Evolutionary conservation across 148 eudicot species (phyloP).

Genomic region (Silene latifolia): DNA sequence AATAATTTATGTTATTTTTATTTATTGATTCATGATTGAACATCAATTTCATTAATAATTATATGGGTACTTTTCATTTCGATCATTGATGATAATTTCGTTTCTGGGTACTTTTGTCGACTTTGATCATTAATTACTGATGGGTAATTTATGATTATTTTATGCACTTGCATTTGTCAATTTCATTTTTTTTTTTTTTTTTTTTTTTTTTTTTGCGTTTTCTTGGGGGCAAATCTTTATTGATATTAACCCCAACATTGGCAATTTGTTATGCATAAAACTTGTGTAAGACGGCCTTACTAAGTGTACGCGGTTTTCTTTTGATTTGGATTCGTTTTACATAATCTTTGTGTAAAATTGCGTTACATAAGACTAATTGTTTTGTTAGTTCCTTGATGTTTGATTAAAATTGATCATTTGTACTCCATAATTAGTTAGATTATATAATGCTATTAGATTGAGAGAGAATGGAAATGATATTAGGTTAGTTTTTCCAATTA

Average conservation of each 20-base stretch:
- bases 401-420: no score
- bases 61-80: neutral
- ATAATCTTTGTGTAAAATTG: no score
- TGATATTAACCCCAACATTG: neutral
- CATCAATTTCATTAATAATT: neutral
- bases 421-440: no score
- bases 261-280: no score
- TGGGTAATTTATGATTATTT: neutral
- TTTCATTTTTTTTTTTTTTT: neutral
- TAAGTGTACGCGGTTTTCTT: no score
- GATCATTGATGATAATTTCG: neutral
- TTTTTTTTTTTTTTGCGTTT: no score
- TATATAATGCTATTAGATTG: no score
- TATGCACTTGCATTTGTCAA: neutral
- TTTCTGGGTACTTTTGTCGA: conserved; percentile 1
- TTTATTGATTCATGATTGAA: neutral
- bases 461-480: neutral
- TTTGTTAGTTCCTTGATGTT: no score
- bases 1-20: neutral
- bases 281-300: no score
- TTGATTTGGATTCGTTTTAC: no score
- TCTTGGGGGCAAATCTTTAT: neutral
- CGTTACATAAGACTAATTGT: no score
- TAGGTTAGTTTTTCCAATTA: no score
- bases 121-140: neutral